Evolutionary conservation across 805 yeast species (phyloP).

Genomic region (Candida peoriensis): DNA sequence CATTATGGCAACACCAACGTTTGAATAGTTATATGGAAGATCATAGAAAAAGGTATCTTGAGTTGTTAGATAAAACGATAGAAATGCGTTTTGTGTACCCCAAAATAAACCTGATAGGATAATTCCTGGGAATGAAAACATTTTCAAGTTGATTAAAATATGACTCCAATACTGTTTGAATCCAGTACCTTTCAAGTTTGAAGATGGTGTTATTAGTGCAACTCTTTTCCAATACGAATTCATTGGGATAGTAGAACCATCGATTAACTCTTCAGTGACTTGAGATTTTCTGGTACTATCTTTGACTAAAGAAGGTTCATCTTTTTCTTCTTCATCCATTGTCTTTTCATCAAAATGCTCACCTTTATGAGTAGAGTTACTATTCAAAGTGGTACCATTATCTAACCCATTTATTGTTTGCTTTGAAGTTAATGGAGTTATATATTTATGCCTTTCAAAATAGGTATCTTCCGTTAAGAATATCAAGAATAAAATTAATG

Average conservation of each 20-base stretch:
- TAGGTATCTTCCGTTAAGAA: constrained; percentile 69
- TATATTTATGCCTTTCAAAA: constrained; percentile 49
- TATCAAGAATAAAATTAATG: constrained; percentile 44
- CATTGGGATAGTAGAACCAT: constrained; percentile 37
- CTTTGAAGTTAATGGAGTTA: constrained; percentile 25
- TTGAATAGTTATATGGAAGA: constrained; percentile 61
- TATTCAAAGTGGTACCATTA: constrained; percentile 8
- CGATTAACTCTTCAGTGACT: constrained; percentile 24
- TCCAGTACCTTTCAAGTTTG: constrained; percentile 60
- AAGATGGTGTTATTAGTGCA: constrained; percentile 47
- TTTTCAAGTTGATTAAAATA: constrained; percentile 44
- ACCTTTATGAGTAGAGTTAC: not conserved
- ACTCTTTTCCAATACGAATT: constrained; percentile 43
- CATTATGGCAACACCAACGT: constrained; percentile 69
- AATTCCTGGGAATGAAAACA: constrained; percentile 61
- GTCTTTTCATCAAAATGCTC: constrained; percentile 11
- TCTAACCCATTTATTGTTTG: constrained; percentile 15
- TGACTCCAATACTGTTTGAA: constrained; percentile 58
- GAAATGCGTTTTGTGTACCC: constrained; percentile 76
- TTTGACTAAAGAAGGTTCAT: not conserved
- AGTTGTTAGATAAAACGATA: constrained; percentile 69
- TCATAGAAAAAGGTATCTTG: constrained; percentile 64
- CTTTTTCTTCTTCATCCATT: constrained; percentile 3
- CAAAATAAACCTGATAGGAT: constrained; percentile 65
- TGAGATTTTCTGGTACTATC: not conserved